A percentile compares a stretch with the other conserved stretches of the same genome.
These are phyloP conservation scores for Chenopodium suecicum DNA, from an alignment of 148 eudicot species.

Conservation along the genomic window DNA sequence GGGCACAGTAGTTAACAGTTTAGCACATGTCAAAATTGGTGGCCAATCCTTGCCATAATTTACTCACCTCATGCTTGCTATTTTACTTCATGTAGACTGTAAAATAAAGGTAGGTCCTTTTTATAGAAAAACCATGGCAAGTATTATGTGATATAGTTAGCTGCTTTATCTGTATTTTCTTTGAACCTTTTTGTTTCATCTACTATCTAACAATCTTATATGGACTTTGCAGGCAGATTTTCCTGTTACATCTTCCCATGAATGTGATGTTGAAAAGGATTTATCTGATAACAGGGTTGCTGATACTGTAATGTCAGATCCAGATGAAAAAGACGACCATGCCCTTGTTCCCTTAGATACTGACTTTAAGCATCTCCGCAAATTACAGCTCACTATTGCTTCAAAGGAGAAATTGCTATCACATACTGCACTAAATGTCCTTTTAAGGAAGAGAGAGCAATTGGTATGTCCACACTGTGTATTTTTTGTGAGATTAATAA, in stretches of 20 bases:
- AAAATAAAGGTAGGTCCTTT: neutral
- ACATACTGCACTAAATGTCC: conserved; percentile 48
- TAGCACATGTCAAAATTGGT: neutral
- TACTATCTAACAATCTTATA: neutral
- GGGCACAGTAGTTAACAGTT: neutral
- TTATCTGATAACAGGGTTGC: conserved; percentile 25
- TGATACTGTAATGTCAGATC: conserved; percentile 26
- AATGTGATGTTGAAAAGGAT: conserved; percentile 21
- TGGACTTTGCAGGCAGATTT: conserved; percentile 26
- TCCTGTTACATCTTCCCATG: conserved; percentile 12
- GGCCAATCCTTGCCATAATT: neutral
- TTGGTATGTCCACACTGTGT: conserved; percentile 45
- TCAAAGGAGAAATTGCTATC: conserved; percentile 37
- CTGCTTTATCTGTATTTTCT: neutral
- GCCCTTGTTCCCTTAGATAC: conserved; percentile 31
- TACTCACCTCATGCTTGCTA: neutral
- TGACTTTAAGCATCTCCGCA: conserved; percentile 27
- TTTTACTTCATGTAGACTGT: neutral
- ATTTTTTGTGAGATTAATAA: neutral
- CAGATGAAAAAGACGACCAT: conserved; percentile 24
- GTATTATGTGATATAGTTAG: conserved; percentile 4
- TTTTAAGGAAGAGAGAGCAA: conserved; percentile 42
- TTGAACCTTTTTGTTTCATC: neutral
- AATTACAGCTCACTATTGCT: conserved; percentile 30
- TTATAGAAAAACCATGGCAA: neutral